Evolutionary conservation across 371 early-diverging fungal species (phyloP).

Genomic region (Mucor lusitanicus): DNA sequence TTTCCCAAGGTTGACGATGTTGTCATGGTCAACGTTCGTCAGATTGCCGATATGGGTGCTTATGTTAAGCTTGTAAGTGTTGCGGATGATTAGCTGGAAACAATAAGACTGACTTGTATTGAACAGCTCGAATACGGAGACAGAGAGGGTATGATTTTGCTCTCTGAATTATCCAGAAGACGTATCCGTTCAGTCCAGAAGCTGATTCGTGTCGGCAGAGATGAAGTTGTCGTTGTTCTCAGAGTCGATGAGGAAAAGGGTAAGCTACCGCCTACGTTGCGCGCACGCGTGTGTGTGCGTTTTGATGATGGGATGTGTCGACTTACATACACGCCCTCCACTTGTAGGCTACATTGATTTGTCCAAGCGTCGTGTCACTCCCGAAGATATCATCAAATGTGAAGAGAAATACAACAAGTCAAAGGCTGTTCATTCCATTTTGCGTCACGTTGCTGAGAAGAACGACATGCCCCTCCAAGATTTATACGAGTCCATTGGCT

Average conservation of each 20-base stretch:
- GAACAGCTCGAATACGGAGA: slow-evolving; percentile 82
- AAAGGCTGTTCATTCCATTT: slow-evolving; percentile 87
- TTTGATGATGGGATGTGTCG: too few relatives aligned
- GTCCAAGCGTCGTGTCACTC: slow-evolving; percentile 96
- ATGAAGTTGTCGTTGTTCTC: slow-evolving; percentile 97
- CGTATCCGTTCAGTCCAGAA: slow-evolving; percentile 99
- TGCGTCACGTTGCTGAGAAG: slow-evolving; percentile 94
- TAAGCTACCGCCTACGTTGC: slow-evolving; percentile 20
- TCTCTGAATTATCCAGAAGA: slow-evolving; percentile 95
- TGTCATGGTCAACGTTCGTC: slow-evolving; percentile 98
- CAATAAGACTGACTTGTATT: neutral
- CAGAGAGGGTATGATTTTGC: slow-evolving; percentile 97
- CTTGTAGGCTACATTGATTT: slow-evolving; percentile 96
- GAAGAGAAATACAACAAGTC: slow-evolving; percentile 97
- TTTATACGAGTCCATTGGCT: slow-evolving; percentile 90
- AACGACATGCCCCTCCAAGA: slow-evolving; percentile 79
- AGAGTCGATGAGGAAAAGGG: slow-evolving; percentile 99
- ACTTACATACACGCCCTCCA: neutral
- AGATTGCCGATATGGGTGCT: slow-evolving; percentile 98
- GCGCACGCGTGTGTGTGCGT: neutral
- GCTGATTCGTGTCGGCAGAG: slow-evolving; percentile 94
- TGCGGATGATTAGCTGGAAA: neutral
- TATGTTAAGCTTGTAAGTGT: slow-evolving; percentile 88
- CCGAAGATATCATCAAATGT: slow-evolving; percentile 94
- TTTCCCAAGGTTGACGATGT: slow-evolving; percentile 98